phyloP scores from a whole-genome alignment of 1,284 basidiomycete species.

The Irpex sp. region DNA sequence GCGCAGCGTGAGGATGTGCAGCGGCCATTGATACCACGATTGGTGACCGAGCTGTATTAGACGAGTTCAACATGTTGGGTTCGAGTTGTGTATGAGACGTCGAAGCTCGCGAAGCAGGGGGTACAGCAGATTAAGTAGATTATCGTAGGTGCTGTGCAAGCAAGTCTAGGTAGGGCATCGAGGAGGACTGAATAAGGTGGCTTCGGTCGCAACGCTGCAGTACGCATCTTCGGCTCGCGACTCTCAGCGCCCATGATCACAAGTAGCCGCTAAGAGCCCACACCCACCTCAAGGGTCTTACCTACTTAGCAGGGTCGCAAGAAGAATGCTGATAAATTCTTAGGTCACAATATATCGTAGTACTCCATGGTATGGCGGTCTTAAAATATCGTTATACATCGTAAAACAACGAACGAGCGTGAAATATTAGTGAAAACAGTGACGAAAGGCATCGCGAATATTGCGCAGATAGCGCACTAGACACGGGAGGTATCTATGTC shows the following conservation, averaged over 20 bases:
- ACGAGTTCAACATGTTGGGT: not conserved
- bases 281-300: not conserved
- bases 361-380: slow-evolving; percentile 2
- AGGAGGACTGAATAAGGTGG: not conserved
- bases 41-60: not conserved
- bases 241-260: not conserved
- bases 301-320: not conserved
- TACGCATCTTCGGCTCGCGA: not conserved
- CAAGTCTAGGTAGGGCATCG: not conserved
- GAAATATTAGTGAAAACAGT: slow-evolving; percentile 14
- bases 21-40: slow-evolving; percentile 1
- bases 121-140: not conserved
- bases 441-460: not conserved
- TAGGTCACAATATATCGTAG: not conserved
- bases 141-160: not conserved
- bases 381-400: slow-evolving; percentile 12
- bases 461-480: not conserved
- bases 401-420: slow-evolving; percentile 7
- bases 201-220: not conserved
- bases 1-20: slow-evolving; percentile 8
- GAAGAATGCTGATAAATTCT: not conserved
- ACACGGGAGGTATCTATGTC: slow-evolving; percentile 20
- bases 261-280: not conserved
- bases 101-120: not conserved
- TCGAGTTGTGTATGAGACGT: not conserved